Evolutionary conservation across 169 alveolate species (phyloP).

Genomic region (Plasmodium gaboni): DNA sequence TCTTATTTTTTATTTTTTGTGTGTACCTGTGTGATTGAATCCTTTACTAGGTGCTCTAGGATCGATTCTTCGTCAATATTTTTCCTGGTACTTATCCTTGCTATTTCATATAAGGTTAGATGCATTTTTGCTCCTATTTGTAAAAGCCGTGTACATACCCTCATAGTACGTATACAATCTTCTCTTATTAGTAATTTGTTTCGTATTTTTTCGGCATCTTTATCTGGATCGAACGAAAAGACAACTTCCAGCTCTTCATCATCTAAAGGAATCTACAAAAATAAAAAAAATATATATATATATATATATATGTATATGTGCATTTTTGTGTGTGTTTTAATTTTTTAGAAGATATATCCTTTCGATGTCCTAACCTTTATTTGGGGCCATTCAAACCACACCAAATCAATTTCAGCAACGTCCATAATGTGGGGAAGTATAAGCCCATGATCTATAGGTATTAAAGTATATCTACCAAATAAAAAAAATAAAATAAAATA

Average conservation of each 20-base stretch:
- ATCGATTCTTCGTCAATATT: constrained; percentile 91
- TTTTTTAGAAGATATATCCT: too few relatives aligned
- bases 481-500: neutral
- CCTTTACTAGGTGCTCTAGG: constrained; percentile 85
- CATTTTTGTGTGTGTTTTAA: too few relatives aligned
- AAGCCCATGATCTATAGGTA: constrained; percentile 99
- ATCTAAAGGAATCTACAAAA: constrained; percentile 87
- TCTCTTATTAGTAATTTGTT: constrained; percentile 89
- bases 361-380: constrained; percentile 79
- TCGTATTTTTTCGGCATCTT: constrained; percentile 91
- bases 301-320: neutral
- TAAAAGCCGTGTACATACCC: constrained; percentile 90
- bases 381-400: constrained; percentile 99
- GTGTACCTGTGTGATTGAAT: constrained; percentile 80
- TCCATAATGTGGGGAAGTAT: constrained; percentile 97
- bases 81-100: constrained; percentile 88
- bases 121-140: constrained; percentile 91
- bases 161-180: constrained; percentile 93
- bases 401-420: constrained; percentile 96
- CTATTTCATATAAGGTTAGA: constrained; percentile 90
- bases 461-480: constrained; percentile 88
- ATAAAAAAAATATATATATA: neutral
- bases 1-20: neutral
- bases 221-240: constrained; percentile 90
- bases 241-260: constrained; percentile 87